phyloP scores from a whole-genome alignment of 345 rosid genomes.

The Populus pruinosa region DNA sequence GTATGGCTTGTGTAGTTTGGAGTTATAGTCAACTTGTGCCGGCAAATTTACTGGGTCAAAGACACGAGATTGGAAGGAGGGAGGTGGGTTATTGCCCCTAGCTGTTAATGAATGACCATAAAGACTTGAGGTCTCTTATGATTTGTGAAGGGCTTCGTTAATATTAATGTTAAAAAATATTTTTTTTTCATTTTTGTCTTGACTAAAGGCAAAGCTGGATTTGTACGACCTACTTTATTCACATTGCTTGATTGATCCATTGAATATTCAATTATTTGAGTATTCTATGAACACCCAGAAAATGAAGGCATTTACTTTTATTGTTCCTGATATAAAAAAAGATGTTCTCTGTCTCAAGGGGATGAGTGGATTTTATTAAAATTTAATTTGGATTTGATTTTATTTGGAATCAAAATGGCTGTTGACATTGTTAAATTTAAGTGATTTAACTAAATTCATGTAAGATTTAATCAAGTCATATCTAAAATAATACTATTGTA shows the following conservation, averaged over 20 bases:
- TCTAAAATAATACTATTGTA: too few species aligned
- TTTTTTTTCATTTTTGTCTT: background rate
- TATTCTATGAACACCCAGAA: background rate
- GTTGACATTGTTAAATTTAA: too few species aligned
- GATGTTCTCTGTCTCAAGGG: too few species aligned
- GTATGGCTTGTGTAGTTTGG: background rate
- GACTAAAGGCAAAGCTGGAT: background rate
- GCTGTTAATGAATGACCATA: constrained; percentile 7
- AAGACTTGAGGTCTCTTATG: background rate
- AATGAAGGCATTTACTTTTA: background rate
- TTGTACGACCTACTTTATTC: background rate
- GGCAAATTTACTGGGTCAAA: background rate
- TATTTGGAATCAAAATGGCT: too few species aligned
- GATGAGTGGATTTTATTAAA: too few species aligned
- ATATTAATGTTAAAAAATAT: background rate
- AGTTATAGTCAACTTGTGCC: background rate
- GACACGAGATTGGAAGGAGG: background rate
- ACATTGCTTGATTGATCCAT: background rate
- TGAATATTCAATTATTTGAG: background rate
- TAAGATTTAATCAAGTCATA: too few species aligned
- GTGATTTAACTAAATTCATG: too few species aligned
- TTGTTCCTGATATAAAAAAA: too few species aligned
- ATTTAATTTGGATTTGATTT: too few species aligned
- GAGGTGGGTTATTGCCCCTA: background rate
- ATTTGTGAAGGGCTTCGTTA: too few species aligned